Evolutionary conservation across 768 basidiomycete species (phyloP).

Genomic region (Lactifluus hygrophoroides): DNA sequence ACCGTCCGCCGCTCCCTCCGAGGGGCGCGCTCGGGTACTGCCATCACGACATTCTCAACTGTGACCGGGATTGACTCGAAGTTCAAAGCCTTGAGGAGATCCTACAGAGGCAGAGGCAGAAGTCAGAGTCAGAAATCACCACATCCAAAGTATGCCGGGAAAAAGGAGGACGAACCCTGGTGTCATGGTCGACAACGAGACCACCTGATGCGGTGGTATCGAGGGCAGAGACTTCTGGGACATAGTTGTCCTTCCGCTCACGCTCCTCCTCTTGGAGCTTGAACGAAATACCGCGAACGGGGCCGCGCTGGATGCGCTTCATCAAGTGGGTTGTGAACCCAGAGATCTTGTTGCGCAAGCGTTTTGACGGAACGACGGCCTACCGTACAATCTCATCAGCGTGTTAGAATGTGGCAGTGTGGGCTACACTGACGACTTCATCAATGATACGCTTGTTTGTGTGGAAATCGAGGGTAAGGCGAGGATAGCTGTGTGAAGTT

Average conservation of each 20-base stretch:
- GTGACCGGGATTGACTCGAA: slow-evolving; percentile 84
- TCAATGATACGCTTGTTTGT: slow-evolving; percentile 99
- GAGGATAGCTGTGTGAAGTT: slow-evolving; percentile 68
- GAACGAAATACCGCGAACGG: slow-evolving; percentile 99
- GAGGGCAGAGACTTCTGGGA: slow-evolving; percentile 96
- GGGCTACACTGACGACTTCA: slow-evolving; percentile 68
- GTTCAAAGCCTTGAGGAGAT: slow-evolving; percentile 84
- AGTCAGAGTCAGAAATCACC: no score
- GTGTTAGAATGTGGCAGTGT: not conserved
- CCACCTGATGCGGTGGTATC: slow-evolving; percentile 57
- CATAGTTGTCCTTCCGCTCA: slow-evolving; percentile 98
- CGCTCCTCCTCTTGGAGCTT: slow-evolving; percentile 99
- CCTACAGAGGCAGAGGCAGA: slow-evolving; percentile 36
- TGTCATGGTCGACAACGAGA: slow-evolving; percentile 85
- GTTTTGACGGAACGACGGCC: slow-evolving; percentile 96
- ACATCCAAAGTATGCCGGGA: not conserved
- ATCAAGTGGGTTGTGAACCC: slow-evolving; percentile 99
- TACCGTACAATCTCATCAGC: slow-evolving; percentile 25
- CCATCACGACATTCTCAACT: slow-evolving; percentile 56
- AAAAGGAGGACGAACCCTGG: slow-evolving; percentile 59
- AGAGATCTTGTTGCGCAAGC: slow-evolving; percentile 98
- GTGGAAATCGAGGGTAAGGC: slow-evolving; percentile 98
- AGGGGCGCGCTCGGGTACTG: slow-evolving; percentile 58
- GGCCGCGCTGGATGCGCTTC: slow-evolving; percentile 98
- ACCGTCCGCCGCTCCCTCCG: slow-evolving; percentile 72